Evolutionary conservation across 2,329 filamentous ascomycete species (phyloP), one percentile per base, ranked within the genome.

Genomic region (Penicillium glabrum): DNA sequence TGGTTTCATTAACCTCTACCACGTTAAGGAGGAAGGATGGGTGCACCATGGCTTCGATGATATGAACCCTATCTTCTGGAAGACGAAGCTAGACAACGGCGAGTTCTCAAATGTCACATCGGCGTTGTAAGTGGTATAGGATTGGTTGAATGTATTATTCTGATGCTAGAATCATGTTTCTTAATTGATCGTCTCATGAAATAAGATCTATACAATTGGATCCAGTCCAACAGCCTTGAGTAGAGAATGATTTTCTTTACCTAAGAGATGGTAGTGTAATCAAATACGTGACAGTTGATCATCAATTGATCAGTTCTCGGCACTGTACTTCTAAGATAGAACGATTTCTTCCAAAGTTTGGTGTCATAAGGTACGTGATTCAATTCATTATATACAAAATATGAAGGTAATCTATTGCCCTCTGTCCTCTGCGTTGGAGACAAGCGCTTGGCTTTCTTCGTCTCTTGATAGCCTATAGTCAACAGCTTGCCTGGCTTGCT

Each of bases 31-130:
- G 82, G 89, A 92, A 63, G 95, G 95, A 68, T 99, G 95, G 95
- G 93, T 96, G 71, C 96, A 96, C 85, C 93, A 98, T 74, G 95
- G 95, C 61, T 99, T 99, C 84, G 92, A 83, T 67, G 95, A 99
- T 78, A 98, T 93, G 68, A 97, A 98, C 82, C 93, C 93, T 45
- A 96, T 98, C 74, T 99, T 99, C 88, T 99, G 95, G 95, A 89
- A 96, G 83, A 97, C 93, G 49, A 99, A 99, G 87, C 80, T 99
- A 72, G 89, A 96, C 77, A 96, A 96, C 86, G 93, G 93, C 77
- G 95, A 99, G 82, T 99, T 99, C 78, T 93, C 89, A 63, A 97
- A 97, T 75, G 93, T 97, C 53, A 96, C 91, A 57, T 90, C 89
- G 69, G 80, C 87, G 70, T 75, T 96, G 64, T 74, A 71, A 63